These are phyloP conservation scores for Colletotrichum sp. DNA, from an alignment of 2,329 filamentous ascomycete species.

Conservation along the genomic window DNA sequence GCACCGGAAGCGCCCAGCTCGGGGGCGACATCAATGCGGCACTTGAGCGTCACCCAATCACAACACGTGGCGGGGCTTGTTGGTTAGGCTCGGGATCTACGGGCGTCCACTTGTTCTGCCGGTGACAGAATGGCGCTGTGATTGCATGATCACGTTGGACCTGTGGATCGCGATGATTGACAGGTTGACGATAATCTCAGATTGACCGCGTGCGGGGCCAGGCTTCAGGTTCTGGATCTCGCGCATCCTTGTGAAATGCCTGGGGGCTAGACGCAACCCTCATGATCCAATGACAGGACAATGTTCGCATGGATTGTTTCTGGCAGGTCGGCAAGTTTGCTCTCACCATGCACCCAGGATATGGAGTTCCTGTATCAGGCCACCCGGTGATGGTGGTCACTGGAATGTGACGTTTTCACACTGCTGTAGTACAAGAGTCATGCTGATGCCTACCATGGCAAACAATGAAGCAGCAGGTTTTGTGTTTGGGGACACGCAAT, in stretches of 20 bases:
- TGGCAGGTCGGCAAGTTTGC: background rate
- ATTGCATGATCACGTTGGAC: background rate
- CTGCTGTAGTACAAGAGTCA: background rate
- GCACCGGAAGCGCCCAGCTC: conserved; percentile 18
- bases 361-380: background rate
- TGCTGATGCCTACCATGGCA: background rate
- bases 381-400: background rate
- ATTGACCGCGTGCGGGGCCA: background rate
- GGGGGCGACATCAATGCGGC: background rate
- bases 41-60: background rate
- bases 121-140: background rate
- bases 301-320: background rate
- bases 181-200: background rate
- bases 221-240: background rate
- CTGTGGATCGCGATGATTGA: background rate
- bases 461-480: background rate
- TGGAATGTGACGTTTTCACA: background rate
- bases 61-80: background rate
- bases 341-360: background rate
- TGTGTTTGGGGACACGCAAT: background rate
- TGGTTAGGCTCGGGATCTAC: conserved; percentile 9
- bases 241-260: background rate
- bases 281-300: background rate
- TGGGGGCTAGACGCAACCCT: background rate
- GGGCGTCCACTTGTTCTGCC: background rate